Base-by-base conservation (phyloP, 1,139 yeast species). In the Saccharomyces uvarum region DNA sequence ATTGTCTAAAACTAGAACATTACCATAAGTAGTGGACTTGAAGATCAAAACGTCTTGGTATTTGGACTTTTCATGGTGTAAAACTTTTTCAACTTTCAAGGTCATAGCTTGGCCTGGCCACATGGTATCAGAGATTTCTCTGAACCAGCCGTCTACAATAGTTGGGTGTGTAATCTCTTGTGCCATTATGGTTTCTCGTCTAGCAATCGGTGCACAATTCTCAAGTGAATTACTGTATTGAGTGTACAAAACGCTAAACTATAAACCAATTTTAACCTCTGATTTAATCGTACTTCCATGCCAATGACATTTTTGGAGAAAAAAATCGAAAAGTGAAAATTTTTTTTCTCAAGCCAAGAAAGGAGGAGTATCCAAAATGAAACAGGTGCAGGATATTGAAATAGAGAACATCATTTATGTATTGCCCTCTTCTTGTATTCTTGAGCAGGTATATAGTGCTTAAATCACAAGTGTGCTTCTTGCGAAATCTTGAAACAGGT, bases 31-130 rank as follows among this genome's bases (percentile, higher is more conserved):
- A 49, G 91, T 82, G 52, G 95, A 85, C 74, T 88, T 85, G 77
- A 90, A 90, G 52, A 90, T 93, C 58, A 90, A 77, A 29, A 90
- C 88, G 67, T 88, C 96, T 75, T 90, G 97, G 74, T 86, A 90
- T 73, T 84, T 81, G 56, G 96, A 87, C 73, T 83, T 80, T 68
- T 84, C 93, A 59, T 81, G 85, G 74, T 87, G 88, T 63, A 90
- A 78, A 53, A 89, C 81, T 73, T 88, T 81, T 62, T 89, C 89
- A 55, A 89, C 96, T 66, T 82, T 81, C 61, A 90, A 77, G 57
- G 88, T 81, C 87, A 90, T 85, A 63, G 96, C 96, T 76, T 89
- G 96, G 59, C 97, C 97, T 21, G 96, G 95, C 88, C 93, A 88
- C 86, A 84, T 82, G 70, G 88, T 83, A 70, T 86, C 83, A 70